Base-by-base conservation (phyloP, 441 rosid species). In the Erodium texanum region DNA sequence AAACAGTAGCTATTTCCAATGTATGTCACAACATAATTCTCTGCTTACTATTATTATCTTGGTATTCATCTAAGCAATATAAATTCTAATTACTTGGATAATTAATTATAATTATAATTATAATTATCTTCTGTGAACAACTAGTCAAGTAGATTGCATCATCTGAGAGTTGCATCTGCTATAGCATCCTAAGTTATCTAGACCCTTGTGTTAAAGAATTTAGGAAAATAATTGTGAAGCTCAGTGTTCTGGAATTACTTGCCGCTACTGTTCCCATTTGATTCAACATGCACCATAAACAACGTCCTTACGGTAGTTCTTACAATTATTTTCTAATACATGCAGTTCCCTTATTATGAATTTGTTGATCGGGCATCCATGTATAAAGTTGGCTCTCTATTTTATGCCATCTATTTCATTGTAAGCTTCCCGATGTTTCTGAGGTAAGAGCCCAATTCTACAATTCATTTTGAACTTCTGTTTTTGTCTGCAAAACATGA, bases 361-460 rank as follows among this genome's bases (percentile, higher is more conserved):
- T 94, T 94, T 64, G 97, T 92, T 76, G 99, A 94, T 74, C 90
- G 99, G 69, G 89, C 84, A 59, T 87, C 90, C 67, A 94, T 94
- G 99, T 94, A 94, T 79, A 87, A 71, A 83, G 94, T 94, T 76
- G 99, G 99, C 19, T 94, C 89, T 64, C 77, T 94, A 79, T 94
- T 94, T 81, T 94, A 94, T 73, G 98, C 99, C 65, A 88, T 89
- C 75, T 94, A 92, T 85, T 92, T 94, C 84, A 10, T 94, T 36
- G 98, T 94, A 48, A 94, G 99, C 88, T 94, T 94, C 75, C 98
- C 99, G 32, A 94, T 94, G 99, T 94, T 94, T 78, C 76, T 88
- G 74, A 91, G 99, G 99, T 92, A 81, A 83, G 83, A 69, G 66
- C 66, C 63, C 12, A 22, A 68, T 71, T 64, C 63, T 29, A 48